Base-by-base conservation (phyloP, 768 basidiomycete genomes). In the Serendipita sp. region DNA sequence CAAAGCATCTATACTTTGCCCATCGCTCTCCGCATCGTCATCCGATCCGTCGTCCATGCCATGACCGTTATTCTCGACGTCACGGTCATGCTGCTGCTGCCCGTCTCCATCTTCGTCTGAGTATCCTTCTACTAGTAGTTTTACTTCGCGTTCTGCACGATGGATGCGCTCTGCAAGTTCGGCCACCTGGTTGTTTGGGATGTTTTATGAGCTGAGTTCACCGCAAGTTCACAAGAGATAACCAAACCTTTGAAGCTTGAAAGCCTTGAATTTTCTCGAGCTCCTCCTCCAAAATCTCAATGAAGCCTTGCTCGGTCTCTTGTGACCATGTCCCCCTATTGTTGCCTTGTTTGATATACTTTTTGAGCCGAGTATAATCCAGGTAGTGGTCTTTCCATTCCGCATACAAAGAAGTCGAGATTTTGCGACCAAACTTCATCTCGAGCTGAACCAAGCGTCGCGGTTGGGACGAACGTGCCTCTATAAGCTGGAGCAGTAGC, bases 211-310 rank as follows among this genome's bases (percentile, higher is more conserved):
- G 3, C 3, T 28, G 38, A 3, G 18, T 8, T 15, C 56, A 51
- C 7, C n/a, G 2, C 7, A n/a, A 32, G 16, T 52, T 8, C 7
- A 7, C 23, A 63, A n/a, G 46, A 13, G 60, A 36, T 23, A 65
- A 72, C 13, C 70, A 64, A 48, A 86, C 91, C 83, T 96, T 98
- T 38, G 79, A 76, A 72, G 85, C 89, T 73, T 98, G 95, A 72
- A 98, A 98, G 70, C 86, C 85, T 69, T 94, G 87, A 48, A 97
- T 85, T 76, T 98, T 98, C 71, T 93, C 89, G 36, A 98, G 79
- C 76, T 98, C 93, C 66, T 78, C 78, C 70, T 89, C 86, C 64
- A 97, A 83, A 77, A 86, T 81, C 47, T 71, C 74, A 10, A 85
- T 86, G 71, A 98, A 98, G 45, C 88, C 84, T 38, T 78, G 77